Conservation (phyloP, 1,284 basidiomycete genomes). For the Cystobasidium pallidum region DNA sequence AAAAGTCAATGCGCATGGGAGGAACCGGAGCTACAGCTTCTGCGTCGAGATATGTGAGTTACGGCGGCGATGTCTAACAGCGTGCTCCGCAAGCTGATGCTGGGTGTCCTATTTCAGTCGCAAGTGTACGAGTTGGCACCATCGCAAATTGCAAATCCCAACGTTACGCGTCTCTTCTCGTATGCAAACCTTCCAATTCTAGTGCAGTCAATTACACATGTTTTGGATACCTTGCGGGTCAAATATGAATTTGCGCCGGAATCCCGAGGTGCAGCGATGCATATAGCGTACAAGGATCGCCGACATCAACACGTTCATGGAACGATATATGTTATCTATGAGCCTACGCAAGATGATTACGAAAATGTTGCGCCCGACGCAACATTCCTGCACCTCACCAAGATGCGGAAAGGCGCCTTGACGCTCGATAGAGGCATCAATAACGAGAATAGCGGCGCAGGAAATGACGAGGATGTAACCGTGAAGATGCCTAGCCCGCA, state of each 20-base stretch:
- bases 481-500: conserved; percentile 3
- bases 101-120: conserved; percentile 45
- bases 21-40: conserved; percentile 45
- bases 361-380: conserved; percentile 24
- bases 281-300: conserved; percentile 17
- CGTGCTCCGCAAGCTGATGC: neutral
- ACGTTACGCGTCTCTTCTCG: conserved; percentile 49
- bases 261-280: conserved; percentile 27
- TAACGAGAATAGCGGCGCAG: neutral
- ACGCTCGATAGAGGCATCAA: conserved; percentile 4
- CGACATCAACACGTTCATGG: conserved; percentile 26
- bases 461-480: conserved; percentile 13
- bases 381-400: conserved; percentile 3
- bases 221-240: conserved; percentile 5
- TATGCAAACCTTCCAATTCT: conserved; percentile 23
- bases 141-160: conserved; percentile 50
- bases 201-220: conserved; percentile 10
- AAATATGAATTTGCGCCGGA: conserved; percentile 22
- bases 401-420: conserved; percentile 25
- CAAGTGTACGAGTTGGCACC: conserved; percentile 51
- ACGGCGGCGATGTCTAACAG: neutral
- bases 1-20: conserved; percentile 45
- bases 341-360: conserved; percentile 34
- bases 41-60: conserved; percentile 5
- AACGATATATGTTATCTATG: conserved; percentile 30